Evolutionary conservation across 1,284 basidiomycete species (phyloP), one percentile per base, ranked within the genome.

Genomic region (Trichosporon asahii): DNA sequence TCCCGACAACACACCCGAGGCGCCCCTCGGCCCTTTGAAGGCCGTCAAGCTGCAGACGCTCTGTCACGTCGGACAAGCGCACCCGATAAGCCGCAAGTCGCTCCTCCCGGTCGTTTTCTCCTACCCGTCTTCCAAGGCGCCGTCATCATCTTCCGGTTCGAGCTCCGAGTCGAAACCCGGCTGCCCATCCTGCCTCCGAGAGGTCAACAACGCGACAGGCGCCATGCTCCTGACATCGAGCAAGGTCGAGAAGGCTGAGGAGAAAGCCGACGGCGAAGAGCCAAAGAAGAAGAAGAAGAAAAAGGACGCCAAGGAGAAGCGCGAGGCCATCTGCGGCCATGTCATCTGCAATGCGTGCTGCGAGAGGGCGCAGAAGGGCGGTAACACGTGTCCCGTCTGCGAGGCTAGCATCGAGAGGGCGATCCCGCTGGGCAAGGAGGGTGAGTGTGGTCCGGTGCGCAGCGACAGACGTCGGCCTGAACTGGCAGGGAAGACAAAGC

Each of bases 171-270:
- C 23, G 0, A 88, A 76, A 71, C 87, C 91, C 1, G 91, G 93
- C 79, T 98, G 94, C 75, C 93, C 93, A 0, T 91, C 91, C 21
- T 98, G 95, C 84, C 92, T 94, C 79, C 92, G 91, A 80, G 86
- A 86, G 55, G 84, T 97, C 44, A 92, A 91, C 1, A 96, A 95
- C 78, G 91, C 88, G 69, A 86, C 87, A 21, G 85, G 90, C 88
- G 88, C 80, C 74, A 91, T 95, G 77, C 75, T 93, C 85, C 66
- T 74, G 37, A 74, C 76, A 2, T 78, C 80, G 8, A 73, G 74
- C 33, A 68, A 72, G 66, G 73, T 75, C 2, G 60, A 66, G 8
- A 25, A 66, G 12, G 70, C 68, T 2, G 72, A 70, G 1, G 57
- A 68, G n/a, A 67, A 55, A 49, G 18, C 18, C 5, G 40, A 44